Evolutionary conservation across 148 eudicot genomes (phyloP).

Genomic region (Rhododendron griersonianum): DNA sequence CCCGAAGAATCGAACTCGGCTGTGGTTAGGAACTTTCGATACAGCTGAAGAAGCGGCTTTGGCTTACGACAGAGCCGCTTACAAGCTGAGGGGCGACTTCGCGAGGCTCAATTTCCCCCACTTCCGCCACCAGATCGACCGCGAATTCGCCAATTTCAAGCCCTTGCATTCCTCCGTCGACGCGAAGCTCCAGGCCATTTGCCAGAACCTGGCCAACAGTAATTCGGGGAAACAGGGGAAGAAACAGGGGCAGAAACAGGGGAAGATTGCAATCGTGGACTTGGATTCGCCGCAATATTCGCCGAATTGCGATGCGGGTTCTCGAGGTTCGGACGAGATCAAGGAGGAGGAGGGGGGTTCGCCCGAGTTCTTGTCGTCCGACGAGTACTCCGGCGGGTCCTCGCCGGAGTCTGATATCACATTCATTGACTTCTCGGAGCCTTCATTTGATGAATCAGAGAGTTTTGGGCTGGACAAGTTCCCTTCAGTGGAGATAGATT

Average conservation of each 20-base stretch:
- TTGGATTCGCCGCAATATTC: conserved; percentile 4
- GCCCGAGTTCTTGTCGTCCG: conserved; percentile 13
- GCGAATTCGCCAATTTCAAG: conserved; percentile 26
- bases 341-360: conserved; percentile 25
- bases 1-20: conserved; percentile 70
- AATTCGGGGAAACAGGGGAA: conserved; percentile 34
- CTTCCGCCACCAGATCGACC: conserved; percentile 24
- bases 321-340: not conserved
- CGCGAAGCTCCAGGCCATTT: conserved; percentile 57
- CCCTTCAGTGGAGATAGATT: conserved; percentile 59
- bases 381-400: conserved; percentile 18
- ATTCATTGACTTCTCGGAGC: conserved; percentile 35
- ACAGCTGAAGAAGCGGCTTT: conserved; percentile 62
- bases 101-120: conserved; percentile 70
- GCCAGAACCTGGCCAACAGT: conserved; percentile 27
- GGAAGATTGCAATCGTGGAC: not conserved
- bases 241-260: not conserved
- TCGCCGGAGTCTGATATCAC: conserved; percentile 38
- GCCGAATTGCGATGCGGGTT: conserved; percentile 1
- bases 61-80: conserved; percentile 81
- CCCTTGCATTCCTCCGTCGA: conserved; percentile 61
- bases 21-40: conserved; percentile 81
- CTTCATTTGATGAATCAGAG: conserved; percentile 25
- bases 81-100: conserved; percentile 65
- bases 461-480: conserved; percentile 38